These are phyloP conservation scores for Chlamydomonas incerta DNA, from an alignment of 139 green algal species.

Conservation along the genomic window DNA sequence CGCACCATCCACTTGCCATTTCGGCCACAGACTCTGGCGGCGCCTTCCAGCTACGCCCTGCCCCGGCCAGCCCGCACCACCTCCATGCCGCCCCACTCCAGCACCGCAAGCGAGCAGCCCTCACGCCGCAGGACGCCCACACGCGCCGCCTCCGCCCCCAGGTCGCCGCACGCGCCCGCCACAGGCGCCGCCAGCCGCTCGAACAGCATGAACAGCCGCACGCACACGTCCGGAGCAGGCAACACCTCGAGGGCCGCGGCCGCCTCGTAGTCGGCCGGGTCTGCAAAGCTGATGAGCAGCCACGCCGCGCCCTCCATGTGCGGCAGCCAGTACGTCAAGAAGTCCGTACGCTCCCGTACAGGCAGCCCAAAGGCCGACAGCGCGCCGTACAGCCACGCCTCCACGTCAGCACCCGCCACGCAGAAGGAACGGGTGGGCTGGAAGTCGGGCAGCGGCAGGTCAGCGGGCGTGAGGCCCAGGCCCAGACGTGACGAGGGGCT, in stretches of 20 bases:
- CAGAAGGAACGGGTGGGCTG: not conserved
- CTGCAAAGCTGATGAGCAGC: not conserved
- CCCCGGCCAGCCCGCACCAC: slow-evolving; percentile 14
- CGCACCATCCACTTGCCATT: too few species aligned
- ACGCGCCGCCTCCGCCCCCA: slow-evolving; percentile 7
- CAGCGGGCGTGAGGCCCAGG: slow-evolving; percentile 14
- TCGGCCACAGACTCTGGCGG: too few species aligned
- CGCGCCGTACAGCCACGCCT: slow-evolving; percentile 10
- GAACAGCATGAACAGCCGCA: slow-evolving; percentile 12
- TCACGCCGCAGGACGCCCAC: not conserved
- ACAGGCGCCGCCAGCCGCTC: slow-evolving; percentile 9
- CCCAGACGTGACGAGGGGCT: not conserved
- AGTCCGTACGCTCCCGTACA: slow-evolving; percentile 2
- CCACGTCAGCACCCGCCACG: slow-evolving; percentile 1
- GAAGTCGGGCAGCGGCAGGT: slow-evolving; percentile 22
- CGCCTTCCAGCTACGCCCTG: too few species aligned
- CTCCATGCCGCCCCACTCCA: slow-evolving; percentile 14
- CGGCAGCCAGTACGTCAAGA: slow-evolving; percentile 22
- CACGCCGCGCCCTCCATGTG: slow-evolving; percentile 13
- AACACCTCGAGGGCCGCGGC: not conserved
- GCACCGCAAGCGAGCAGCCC: not conserved
- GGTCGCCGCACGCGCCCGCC: not conserved
- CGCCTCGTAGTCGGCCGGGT: not conserved
- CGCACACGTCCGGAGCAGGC: slow-evolving; percentile 3
- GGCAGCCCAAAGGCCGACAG: slow-evolving; percentile 11